Evolutionary conservation across 495 filamentous ascomycete species (phyloP).

Genomic region (Echria macrotheca): DNA sequence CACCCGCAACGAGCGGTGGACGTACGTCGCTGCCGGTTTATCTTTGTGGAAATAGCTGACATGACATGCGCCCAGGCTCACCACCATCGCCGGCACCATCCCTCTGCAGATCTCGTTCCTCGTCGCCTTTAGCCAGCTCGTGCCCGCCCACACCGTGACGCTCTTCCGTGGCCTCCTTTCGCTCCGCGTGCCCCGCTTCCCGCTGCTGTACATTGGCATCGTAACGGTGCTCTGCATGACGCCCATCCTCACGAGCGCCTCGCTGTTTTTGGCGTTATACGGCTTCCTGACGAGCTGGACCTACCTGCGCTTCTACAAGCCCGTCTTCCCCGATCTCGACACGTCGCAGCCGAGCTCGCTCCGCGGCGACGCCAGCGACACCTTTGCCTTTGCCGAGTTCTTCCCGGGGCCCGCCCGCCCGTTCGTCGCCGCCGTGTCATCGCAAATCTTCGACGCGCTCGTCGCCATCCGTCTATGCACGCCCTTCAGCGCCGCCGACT

Average conservation of each 20-base stretch:
- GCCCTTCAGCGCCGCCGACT: slow-evolving; percentile 81
- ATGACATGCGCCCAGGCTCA: slow-evolving; percentile 47
- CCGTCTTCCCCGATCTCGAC: slow-evolving; percentile 56
- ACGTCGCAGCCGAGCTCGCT: slow-evolving; percentile 58
- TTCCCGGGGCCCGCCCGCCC: slow-evolving; percentile 85
- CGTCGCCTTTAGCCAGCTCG: slow-evolving; percentile 96
- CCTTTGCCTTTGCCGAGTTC: slow-evolving; percentile 90
- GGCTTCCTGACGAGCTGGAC: slow-evolving; percentile 89
- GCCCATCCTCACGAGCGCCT: slow-evolving; percentile 79
- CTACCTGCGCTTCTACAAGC: slow-evolving; percentile 93
- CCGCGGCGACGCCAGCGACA: slow-evolving; percentile 88
- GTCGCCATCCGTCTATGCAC: slow-evolving; percentile 70
- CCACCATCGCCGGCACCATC: slow-evolving; percentile 80
- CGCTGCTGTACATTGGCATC: slow-evolving; percentile 75
- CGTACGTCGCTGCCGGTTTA: slow-evolving; percentile 49
- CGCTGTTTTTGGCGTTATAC: slow-evolving; percentile 70
- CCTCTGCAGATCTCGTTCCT: slow-evolving; percentile 90
- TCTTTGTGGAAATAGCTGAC: neutral
- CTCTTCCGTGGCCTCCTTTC: slow-evolving; percentile 82
- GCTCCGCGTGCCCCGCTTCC: slow-evolving; percentile 85
- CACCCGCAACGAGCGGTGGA: slow-evolving; percentile 58
- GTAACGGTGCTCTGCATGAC: slow-evolving; percentile 71
- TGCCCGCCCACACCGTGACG: slow-evolving; percentile 96
- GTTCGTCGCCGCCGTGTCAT: slow-evolving; percentile 65
- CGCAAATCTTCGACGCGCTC: slow-evolving; percentile 66